phyloP scores from a whole-genome alignment of 306 rosid genomes.

The Rosa persica region DNA sequence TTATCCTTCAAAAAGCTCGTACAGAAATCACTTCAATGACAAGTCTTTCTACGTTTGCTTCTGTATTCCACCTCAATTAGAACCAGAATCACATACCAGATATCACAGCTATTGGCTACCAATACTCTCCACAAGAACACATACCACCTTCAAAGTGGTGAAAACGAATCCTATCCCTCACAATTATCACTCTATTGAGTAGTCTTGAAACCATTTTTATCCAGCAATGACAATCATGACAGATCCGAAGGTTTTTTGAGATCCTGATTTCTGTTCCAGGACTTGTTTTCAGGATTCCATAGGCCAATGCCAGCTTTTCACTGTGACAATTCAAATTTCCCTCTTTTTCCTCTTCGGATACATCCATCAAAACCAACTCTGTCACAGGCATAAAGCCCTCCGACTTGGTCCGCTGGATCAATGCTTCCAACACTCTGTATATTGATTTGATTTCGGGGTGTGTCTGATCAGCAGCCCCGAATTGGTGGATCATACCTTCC shows the following conservation, averaged over 20 bases:
- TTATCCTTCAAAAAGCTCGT: not conserved
- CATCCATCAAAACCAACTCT: constrained; percentile 75
- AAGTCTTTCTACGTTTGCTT: not conserved
- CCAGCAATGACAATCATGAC: constrained; percentile 53
- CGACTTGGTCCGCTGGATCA: constrained; percentile 43
- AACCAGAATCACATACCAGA: not conserved
- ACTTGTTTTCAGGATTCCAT: constrained; percentile 57
- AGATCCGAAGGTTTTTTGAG: constrained; percentile 54
- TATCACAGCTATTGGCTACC: constrained; percentile 36
- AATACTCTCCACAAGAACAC: constrained; percentile 72
- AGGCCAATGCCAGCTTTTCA: constrained; percentile 74
- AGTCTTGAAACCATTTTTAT: constrained; percentile 46
- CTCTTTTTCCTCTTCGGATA: constrained; percentile 77
- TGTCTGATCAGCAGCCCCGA: constrained; percentile 59
- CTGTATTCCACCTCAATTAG: not conserved
- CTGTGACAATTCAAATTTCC: constrained; percentile 52
- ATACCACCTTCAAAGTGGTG: constrained; percentile 64
- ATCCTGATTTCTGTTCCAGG: constrained; percentile 63
- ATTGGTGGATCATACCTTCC: constrained; percentile 46
- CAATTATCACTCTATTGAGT: constrained; percentile 52
- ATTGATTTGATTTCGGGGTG: constrained; percentile 56
- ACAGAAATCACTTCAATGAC: not conserved
- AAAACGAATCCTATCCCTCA: constrained; percentile 75
- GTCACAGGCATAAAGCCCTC: constrained; percentile 61
- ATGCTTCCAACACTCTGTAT: constrained; percentile 54